These are phyloP conservation scores for Scopulariopsis brevicaulis DNA, from an alignment of 2,329 filamentous ascomycete species.

Conservation along the genomic window DNA sequence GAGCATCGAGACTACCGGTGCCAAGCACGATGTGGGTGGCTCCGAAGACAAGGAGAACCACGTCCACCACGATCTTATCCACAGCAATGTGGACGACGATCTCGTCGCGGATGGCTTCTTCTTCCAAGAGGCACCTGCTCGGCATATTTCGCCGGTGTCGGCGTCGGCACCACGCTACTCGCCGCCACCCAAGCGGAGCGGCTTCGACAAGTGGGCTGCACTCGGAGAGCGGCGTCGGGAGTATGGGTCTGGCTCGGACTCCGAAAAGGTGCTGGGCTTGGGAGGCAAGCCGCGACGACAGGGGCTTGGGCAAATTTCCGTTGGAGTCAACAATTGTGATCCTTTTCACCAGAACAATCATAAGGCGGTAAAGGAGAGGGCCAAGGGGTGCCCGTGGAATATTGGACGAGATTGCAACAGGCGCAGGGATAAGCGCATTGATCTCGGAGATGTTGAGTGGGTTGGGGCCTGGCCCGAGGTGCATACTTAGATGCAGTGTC, in stretches of 20 bases:
- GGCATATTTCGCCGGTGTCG: constrained; percentile 18
- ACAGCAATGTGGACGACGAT: constrained; percentile 49
- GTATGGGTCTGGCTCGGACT: constrained; percentile 35
- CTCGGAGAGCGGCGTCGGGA: constrained; percentile 76
- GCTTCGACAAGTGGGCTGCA: constrained; percentile 80
- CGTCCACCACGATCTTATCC: constrained; percentile 15
- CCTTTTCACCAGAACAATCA: constrained; percentile 23
- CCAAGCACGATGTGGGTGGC: constrained; percentile 10
- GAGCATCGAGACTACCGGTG: constrained; percentile 32
- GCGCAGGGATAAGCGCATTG: constrained; percentile 50
- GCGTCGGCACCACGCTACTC: constrained; percentile 40
- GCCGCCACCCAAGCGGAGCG: constrained; percentile 51
- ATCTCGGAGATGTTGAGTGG: constrained; percentile 80
- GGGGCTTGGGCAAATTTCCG: constrained; percentile 34
- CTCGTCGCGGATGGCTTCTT: constrained; percentile 60
- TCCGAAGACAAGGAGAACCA: constrained; percentile 16
- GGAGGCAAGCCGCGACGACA: constrained; percentile 33
- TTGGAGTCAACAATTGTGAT: constrained; percentile 33
- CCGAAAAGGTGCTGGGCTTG: constrained; percentile 35
- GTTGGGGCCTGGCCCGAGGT: constrained; percentile 79
- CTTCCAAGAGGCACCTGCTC: constrained; percentile 44
- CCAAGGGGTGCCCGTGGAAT: constrained; percentile 42
- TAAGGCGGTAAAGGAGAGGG: constrained; percentile 30
- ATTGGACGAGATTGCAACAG: constrained; percentile 50
- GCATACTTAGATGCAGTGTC: constrained; percentile 19